Percentiles rank a stretch among this genome's conserved stretches.
These are phyloP conservation scores for Coccomyxa sp. DNA, from an alignment of 139 green algal genomes.

Conservation along the genomic window DNA sequence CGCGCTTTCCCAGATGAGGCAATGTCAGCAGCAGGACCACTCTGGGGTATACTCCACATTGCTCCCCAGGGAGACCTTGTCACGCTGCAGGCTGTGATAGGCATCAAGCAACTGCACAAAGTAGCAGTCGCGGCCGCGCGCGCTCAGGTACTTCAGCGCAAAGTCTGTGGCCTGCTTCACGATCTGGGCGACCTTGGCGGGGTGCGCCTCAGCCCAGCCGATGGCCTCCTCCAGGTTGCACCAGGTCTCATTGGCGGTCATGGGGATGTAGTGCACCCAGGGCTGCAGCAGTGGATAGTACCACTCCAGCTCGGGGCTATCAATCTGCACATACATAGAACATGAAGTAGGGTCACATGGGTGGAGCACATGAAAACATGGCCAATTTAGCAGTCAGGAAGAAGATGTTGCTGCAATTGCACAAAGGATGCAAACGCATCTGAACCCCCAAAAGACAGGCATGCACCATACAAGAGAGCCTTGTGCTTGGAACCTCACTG, in stretches of 20 bases:
- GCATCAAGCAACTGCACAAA: neutral
- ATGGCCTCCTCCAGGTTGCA: constrained; percentile 2
- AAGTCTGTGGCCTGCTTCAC: neutral
- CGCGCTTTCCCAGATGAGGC: too few species aligned
- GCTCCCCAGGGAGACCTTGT: neutral
- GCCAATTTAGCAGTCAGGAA: too few species aligned
- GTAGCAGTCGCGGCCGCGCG: constrained; percentile 1
- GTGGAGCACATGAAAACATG: too few species aligned
- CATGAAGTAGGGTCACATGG: too few species aligned
- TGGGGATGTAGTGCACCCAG: constrained; percentile 17
- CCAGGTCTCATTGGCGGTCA: constrained; percentile 6
- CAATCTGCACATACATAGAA: neutral
- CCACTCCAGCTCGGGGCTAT: constrained; percentile 15
- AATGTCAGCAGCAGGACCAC: neutral
- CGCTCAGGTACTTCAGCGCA: neutral
- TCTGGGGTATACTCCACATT: neutral
- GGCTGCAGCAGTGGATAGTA: constrained; percentile 22
- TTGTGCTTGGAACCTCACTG: too few species aligned
- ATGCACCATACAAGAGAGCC: too few species aligned
- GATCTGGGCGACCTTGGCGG: neutral
- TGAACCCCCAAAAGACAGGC: too few species aligned
- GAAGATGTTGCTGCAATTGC: too few species aligned
- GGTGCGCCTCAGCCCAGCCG: constrained; percentile 5
- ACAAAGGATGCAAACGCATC: too few species aligned
- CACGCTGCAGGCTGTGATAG: neutral